Base-by-base conservation (phyloP, 306 rosid genomes). In the Rubus idaeus region DNA sequence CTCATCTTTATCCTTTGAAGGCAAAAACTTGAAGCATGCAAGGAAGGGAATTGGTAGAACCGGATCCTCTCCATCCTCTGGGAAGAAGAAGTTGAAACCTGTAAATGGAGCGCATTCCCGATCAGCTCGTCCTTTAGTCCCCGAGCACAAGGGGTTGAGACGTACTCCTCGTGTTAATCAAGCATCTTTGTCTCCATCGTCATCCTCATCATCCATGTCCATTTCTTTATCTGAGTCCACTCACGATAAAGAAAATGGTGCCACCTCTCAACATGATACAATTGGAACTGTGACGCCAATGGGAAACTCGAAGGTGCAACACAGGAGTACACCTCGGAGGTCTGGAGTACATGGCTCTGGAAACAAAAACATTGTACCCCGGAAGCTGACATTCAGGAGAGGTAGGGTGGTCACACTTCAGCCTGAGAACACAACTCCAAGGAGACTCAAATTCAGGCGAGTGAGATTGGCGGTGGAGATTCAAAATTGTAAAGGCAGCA, bases 361-460 rank as follows among this genome's bases (percentile, higher is more conserved):
- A 77, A 83, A 69, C 14, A 83, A 75, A 62, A 84, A n/a, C 74
- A 11, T 40, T 76, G 75, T 82, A 14, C n/a, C 87, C n/a, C 50
- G 70, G 73, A 89, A 84, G 79, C 61, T 91, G 79, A 82, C 73
- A 68, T 90, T 94, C 77, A 83, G 84, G 80, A 89, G 90, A 81
- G 97, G 94, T 53, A 88, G 78, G 76, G 81, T 86, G 81, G 66
- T 91, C 26, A 97, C 91, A 70, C 64, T 84, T 80, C 89, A 86
- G 80, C 78, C 90, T 37, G 89, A 84, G 70, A 81, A 80, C 85
- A 86, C 8, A 75, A 8, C 82, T 75, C 75, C 90, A 47, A 81
- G 89, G 81, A 89, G 90, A 78, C 97, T 91, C 82, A 90, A 89
- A 82, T 94, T 94, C 83, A 82, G 78, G 85, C 86, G 87, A 69